Base-by-base conservation (phyloP, 768 basidiomycete species). In the Amylocystis lapponica region DNA sequence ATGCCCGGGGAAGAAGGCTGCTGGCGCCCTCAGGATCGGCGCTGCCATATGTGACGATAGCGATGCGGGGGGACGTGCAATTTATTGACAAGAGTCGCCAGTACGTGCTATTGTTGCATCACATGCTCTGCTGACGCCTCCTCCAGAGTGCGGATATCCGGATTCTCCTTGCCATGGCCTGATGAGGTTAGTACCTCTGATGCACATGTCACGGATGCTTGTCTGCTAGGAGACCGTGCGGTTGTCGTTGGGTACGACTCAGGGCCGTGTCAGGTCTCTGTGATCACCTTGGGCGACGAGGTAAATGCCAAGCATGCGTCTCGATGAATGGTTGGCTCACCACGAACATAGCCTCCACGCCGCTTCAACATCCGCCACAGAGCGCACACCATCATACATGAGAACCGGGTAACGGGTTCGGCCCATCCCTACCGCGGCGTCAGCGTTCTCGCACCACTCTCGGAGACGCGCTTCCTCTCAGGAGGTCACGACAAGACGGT, bases 401-500 rank as follows among this genome's bases (percentile, higher is more conserved):
- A 60, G 45, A 59, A 69, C 51, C 54, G 45, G 31, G 13, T 17
- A 6, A 21, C 39, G 13, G 54, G 52, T 11, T 44, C 39, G 16
- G 46, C 54, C 11, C 42, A 43, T 30, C 54, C 45, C 1, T 57
- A 55, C 36, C 55, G 46, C 25, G 68, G 70, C 36, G 61, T 76
- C 23, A 70, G 59, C 41, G 67, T 70, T 56, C 67, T 77, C 49
- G 65, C 70, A 45, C 59, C 69, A 32, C 58, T 65, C 43, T 17
- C 25, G 4, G 35, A 27, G 45, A 45, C 62, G 53, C 59, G 54
- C 52, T 77, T 78, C 57, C 63, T 76, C 43, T 68, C 74, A 27
- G 74, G 73, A 40, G 74, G 71, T 22, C 62, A 69, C 51, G 72
- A 77, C 58, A 69, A 70, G 54, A 55, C 53, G 34, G 57, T 74